Evolutionary conservation across 1,284 basidiomycete genomes (phyloP).

Genomic region (Kwoniella shivajii): DNA sequence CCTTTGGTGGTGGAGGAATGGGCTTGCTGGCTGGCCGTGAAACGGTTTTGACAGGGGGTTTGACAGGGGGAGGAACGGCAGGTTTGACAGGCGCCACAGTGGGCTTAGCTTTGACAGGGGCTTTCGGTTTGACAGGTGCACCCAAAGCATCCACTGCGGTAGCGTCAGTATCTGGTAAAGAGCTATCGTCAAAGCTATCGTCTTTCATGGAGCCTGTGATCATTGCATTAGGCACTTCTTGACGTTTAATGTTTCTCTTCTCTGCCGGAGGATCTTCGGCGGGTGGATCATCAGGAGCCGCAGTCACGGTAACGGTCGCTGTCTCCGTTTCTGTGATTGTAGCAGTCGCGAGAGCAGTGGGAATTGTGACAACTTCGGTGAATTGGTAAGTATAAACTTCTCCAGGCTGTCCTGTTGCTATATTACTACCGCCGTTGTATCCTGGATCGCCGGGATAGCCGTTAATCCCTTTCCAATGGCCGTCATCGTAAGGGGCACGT

Average conservation of each 20-base stretch:
- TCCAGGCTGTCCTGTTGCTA: background rate
- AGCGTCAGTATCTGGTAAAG: background rate
- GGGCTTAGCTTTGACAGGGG: background rate
- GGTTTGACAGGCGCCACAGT: constrained; percentile 1
- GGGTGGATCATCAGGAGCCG: constrained; percentile 6
- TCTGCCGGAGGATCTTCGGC: constrained; percentile 5
- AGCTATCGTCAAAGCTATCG: background rate
- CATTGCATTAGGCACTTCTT: background rate
- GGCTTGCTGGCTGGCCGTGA: background rate
- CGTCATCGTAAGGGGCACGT: constrained; percentile 6
- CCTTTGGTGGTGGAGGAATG: background rate
- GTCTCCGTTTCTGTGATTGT: constrained; percentile 6
- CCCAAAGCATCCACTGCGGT: background rate
- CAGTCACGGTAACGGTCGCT: constrained; percentile 4
- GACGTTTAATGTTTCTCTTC: background rate
- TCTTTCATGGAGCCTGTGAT: background rate
- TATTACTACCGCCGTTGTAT: constrained; percentile 1
- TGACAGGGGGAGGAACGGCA: background rate
- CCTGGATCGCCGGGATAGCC: constrained; percentile 13
- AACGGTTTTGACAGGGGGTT: constrained; percentile 2
- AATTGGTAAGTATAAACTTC: constrained; percentile 5
- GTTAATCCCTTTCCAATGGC: constrained; percentile 10
- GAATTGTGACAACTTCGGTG: constrained; percentile 10
- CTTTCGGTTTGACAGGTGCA: background rate
- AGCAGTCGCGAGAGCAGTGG: constrained; percentile 1